Conservation (phyloP, 169 alveolate species). For the Neospora caninum region DNA sequence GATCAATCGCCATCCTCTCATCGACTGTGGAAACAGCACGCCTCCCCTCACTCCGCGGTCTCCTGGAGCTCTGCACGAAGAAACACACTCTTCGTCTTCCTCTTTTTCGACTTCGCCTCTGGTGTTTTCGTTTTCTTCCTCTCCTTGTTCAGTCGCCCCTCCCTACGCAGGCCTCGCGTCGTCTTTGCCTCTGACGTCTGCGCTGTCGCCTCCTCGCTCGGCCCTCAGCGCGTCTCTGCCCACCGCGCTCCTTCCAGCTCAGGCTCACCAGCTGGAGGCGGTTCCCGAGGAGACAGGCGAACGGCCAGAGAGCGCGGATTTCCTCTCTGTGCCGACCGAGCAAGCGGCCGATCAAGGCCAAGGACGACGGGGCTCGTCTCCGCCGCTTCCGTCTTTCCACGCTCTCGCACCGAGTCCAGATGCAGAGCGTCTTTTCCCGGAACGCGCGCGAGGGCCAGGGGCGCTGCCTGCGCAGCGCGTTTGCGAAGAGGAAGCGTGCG, state of each 20-base stretch:
- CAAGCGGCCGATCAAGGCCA: too few relatives aligned
- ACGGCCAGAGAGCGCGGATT: too few relatives aligned
- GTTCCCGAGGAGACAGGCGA: too few relatives aligned
- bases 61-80: not conserved
- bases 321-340: too few relatives aligned
- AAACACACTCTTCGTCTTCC: not conserved
- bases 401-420: too few relatives aligned
- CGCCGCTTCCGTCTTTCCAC: too few relatives aligned
- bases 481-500: not conserved
- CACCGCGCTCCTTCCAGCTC: too few relatives aligned
- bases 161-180: too few relatives aligned
- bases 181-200: too few relatives aligned
- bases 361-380: too few relatives aligned
- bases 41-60: not conserved
- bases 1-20: not conserved
- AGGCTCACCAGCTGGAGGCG: too few relatives aligned
- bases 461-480: not conserved
- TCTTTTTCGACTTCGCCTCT: not conserved
- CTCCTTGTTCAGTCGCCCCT: not conserved
- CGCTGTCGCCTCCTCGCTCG: not conserved
- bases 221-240: not conserved
- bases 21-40: slow-evolving; percentile 16
- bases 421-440: too few relatives aligned
- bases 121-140: not conserved
- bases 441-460: not conserved